These are phyloP conservation scores for Ballota nigra DNA, from an alignment of 257 asterid genomes.

Conservation along the genomic window DNA sequence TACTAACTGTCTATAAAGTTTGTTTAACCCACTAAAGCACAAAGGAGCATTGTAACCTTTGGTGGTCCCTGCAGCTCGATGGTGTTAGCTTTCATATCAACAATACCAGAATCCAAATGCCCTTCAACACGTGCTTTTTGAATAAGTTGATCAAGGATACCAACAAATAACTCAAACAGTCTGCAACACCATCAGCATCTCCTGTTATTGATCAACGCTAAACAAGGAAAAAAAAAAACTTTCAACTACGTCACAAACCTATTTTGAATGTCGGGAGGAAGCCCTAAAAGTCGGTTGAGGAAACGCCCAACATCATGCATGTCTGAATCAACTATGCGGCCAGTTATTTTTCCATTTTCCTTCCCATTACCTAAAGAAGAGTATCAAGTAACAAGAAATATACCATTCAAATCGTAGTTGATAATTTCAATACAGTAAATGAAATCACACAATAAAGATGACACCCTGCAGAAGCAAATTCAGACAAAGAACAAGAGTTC, in stretches of 20 bases:
- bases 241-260: slow-evolving; percentile 49
- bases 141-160: slow-evolving; percentile 74
- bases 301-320: slow-evolving; percentile 98
- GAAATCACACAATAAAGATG: slow-evolving; percentile 10
- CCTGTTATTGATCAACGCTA: slow-evolving; percentile 24
- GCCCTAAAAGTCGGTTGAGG: slow-evolving; percentile 91
- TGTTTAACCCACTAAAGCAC: slow-evolving; percentile 29
- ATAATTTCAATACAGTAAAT: background rate
- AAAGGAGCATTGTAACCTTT: slow-evolving; percentile 52
- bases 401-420: slow-evolving; percentile 6
- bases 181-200: slow-evolving; percentile 47
- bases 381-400: slow-evolving; percentile 19
- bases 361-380: slow-evolving; percentile 63
- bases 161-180: slow-evolving; percentile 89
- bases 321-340: slow-evolving; percentile 89
- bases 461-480: background rate
- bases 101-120: slow-evolving; percentile 90
- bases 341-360: slow-evolving; percentile 70
- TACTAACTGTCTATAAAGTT: slow-evolving; percentile 22
- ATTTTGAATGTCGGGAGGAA: slow-evolving; percentile 90
- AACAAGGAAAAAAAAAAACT: slow-evolving; percentile 6
- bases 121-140: slow-evolving; percentile 88
- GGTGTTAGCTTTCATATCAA: slow-evolving; percentile 81
- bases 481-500: slow-evolving; percentile 1
- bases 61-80: slow-evolving; percentile 74